phyloP scores from a whole-genome alignment of 2,329 filamentous ascomycete genomes.

The Malbranchea zuffiana region DNA sequence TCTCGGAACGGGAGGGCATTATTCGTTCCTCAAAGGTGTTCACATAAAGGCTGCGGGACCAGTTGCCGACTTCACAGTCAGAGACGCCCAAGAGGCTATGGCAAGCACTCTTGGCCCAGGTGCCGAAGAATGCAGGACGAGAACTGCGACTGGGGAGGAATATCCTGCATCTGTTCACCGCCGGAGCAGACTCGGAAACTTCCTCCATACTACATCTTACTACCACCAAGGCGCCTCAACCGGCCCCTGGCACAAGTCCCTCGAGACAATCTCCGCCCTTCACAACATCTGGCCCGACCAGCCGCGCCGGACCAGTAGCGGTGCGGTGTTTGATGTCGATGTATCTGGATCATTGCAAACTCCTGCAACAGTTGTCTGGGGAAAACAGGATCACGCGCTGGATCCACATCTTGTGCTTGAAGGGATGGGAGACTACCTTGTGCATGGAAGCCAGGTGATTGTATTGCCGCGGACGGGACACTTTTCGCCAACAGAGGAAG shows the following conservation, averaged over 20 bases:
- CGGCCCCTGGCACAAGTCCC: constrained; percentile 41
- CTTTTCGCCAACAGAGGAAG: constrained; percentile 42
- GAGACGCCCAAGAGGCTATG: constrained; percentile 37
- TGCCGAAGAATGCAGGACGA: constrained; percentile 31
- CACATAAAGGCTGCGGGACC: constrained; percentile 32
- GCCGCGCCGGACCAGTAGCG: constrained; percentile 26
- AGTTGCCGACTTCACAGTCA: constrained; percentile 22
- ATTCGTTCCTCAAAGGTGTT: constrained; percentile 36
- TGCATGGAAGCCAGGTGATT: constrained; percentile 40
- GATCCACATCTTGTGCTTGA: constrained; percentile 40
- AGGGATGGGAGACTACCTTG: constrained; percentile 43
- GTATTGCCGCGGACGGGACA: constrained; percentile 42
- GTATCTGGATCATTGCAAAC: constrained; percentile 41
- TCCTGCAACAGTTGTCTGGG: constrained; percentile 45
- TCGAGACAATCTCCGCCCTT: constrained; percentile 40
- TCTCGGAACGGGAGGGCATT: constrained; percentile 41
- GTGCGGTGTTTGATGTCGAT: constrained; percentile 36
- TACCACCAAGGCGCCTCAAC: constrained; percentile 43
- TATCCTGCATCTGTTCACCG: constrained; percentile 35
- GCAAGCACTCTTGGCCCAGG: constrained; percentile 44
- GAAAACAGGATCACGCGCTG: constrained; percentile 42
- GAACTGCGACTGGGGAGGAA: constrained; percentile 21
- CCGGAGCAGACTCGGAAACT: constrained; percentile 35
- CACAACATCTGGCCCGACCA: constrained; percentile 31
- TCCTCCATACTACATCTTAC: constrained; percentile 42